phyloP scores from a whole-genome alignment of 805 yeast species.

The Priceomyces fermenticarens region DNA sequence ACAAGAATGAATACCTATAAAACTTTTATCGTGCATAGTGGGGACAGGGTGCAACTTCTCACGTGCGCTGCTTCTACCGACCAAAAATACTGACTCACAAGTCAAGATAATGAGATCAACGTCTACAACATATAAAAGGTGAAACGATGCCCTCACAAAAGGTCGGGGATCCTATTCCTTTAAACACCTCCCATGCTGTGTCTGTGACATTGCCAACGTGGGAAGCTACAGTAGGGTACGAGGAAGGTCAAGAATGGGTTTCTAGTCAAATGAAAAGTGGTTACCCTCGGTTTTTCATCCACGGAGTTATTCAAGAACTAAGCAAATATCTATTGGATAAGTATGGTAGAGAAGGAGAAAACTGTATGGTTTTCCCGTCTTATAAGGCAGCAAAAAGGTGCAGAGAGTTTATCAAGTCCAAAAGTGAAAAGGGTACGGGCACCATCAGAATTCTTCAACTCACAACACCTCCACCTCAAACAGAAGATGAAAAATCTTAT shows the following conservation, averaged over 20 bases:
- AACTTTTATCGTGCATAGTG: no score
- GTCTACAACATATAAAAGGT: no score
- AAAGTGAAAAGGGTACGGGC: conserved; percentile 25
- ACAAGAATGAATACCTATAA: no score
- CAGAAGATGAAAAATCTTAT: conserved; percentile 55
- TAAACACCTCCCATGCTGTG: conserved; percentile 87
- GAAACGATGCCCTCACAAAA: conserved; percentile 32
- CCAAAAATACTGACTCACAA: no score
- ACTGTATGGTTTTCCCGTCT: conserved; percentile 72
- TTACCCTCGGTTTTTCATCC: conserved; percentile 83
- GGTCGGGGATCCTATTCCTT: conserved; percentile 85
- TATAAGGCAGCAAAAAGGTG: conserved; percentile 80
- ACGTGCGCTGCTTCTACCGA: no score
- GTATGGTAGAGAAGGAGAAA: conserved; percentile 80
- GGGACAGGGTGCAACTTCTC: no score
- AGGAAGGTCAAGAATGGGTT: conserved; percentile 84
- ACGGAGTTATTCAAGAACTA: conserved; percentile 56
- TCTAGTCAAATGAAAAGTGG: conserved; percentile 77
- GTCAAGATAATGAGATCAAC: no score
- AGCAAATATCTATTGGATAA: conserved; percentile 53
- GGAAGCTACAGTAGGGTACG: conserved; percentile 91
- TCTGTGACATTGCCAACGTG: conserved; percentile 94
- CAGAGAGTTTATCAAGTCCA: conserved; percentile 65
- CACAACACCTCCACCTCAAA: conserved; percentile 64
- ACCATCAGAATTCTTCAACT: conserved; percentile 65